phyloP scores from a whole-genome alignment of 1,139 yeast genomes.

The Pichia sp. region DNA sequence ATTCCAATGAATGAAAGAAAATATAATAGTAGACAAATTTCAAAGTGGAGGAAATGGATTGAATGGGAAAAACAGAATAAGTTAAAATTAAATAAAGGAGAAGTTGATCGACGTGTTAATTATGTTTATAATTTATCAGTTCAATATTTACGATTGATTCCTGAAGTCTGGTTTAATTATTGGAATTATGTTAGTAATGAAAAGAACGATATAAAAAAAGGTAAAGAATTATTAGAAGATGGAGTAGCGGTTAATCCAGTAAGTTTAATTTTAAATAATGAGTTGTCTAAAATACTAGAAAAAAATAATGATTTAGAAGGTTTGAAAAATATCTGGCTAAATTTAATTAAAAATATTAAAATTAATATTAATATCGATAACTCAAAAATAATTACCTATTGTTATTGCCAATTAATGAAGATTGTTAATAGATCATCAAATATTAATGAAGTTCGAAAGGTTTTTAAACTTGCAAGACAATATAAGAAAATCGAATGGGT shows the following conservation, averaged over 20 bases:
- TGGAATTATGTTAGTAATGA: conserved; percentile 22
- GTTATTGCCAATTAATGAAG: conserved; percentile 53
- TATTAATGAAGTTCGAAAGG: conserved; percentile 64
- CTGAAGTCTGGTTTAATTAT: conserved; percentile 83
- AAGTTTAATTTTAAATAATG: conserved; percentile 62
- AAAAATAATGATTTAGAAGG: conserved; percentile 45
- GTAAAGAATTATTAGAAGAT: conserved; percentile 40
- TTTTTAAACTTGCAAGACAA: conserved; percentile 55
- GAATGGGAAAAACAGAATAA: conserved; percentile 72
- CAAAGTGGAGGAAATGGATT: conserved; percentile 70
- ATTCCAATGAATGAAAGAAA: conserved; percentile 27
- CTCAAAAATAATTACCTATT: conserved; percentile 36
- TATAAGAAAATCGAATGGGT: conserved; percentile 58
- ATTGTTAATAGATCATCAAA: conserved; percentile 57
- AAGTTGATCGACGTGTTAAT: conserved; percentile 53
- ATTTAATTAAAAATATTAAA: conserved; percentile 38
- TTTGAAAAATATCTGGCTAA: conserved; percentile 47
- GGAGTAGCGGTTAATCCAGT: conserved; percentile 64
- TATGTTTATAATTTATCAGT: conserved; percentile 71
- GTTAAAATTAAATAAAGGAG: conserved; percentile 48
- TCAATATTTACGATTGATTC: conserved; percentile 60
- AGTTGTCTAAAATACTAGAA: conserved; percentile 67
- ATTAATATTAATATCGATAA: conserved; percentile 25
- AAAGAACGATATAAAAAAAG: conserved; percentile 16
- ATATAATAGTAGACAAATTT: conserved; percentile 37